Evolutionary conservation across 805 yeast genomes (phyloP).

Genomic region (Wickerhamiella brachini): DNA sequence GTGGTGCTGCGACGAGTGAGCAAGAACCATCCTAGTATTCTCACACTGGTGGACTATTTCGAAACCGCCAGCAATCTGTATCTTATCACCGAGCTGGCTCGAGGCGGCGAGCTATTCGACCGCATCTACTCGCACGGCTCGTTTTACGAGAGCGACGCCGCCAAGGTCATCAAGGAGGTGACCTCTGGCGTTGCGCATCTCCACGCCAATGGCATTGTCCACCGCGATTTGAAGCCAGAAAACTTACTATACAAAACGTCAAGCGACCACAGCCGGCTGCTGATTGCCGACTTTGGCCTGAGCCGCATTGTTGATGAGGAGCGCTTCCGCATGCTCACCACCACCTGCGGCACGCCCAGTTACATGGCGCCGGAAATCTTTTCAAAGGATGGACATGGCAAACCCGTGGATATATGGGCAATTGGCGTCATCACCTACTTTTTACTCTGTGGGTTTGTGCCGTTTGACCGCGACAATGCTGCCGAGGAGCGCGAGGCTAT

Average conservation of each 20-base stretch:
- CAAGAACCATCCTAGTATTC: conserved; percentile 38
- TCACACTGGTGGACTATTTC: conserved; percentile 53
- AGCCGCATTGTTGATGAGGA: conserved; percentile 36
- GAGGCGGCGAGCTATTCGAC: conserved; percentile 57
- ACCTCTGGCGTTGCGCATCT: conserved; percentile 43
- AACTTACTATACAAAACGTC: conserved; percentile 40
- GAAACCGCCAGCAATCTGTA: conserved; percentile 44
- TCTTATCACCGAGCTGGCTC: conserved; percentile 53
- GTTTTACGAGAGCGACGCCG: conserved; percentile 37
- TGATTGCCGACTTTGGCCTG: conserved; percentile 52
- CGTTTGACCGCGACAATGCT: conserved; percentile 61
- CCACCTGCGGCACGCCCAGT: conserved; percentile 56
- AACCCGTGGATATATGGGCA: conserved; percentile 62
- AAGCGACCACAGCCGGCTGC: conserved; percentile 28
- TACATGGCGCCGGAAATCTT: conserved; percentile 66
- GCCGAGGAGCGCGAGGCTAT: conserved; percentile 56
- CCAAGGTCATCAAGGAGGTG: conserved; percentile 35
- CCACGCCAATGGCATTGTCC: conserved; percentile 47
- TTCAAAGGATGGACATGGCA: conserved; percentile 38
- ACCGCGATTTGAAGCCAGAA: conserved; percentile 63
- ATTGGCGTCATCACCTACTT: conserved; percentile 60
- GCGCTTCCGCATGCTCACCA: conserved; percentile 27
- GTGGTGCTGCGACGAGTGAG: conserved; percentile 39
- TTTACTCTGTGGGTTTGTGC: conserved; percentile 60
- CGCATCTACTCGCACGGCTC: conserved; percentile 35